Base-by-base conservation (phyloP, 345 rosid species). In the Ricinus communis region DNA sequence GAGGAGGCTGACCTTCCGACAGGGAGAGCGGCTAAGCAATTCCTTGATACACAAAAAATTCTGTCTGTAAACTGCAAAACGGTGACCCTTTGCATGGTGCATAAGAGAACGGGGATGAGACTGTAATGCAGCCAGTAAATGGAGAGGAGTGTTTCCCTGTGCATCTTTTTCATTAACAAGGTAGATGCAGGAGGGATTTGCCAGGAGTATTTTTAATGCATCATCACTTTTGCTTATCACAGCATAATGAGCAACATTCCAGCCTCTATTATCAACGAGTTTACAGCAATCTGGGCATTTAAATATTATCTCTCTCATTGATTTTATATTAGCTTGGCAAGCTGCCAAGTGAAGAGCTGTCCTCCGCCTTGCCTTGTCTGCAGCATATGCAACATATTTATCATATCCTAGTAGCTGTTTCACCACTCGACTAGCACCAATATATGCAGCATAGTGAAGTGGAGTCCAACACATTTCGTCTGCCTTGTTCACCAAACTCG, bases 261-360 rank as follows among this genome's bases (percentile, higher is more conserved):
- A 2, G 5, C 70, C 74, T 43, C 31, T 69, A 0, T 6, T 18
- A 30, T 75, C 74, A 8, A 56, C 65, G 10, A 52, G 49, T 28
- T 75, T 70, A 13, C 33, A 61, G 4, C 78, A 68, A 22, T 24
- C 27, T 25, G 78, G 70, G 33, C 65, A 75, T 1, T 14, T 5
- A 1, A 58, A 43, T 21, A 63, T 62, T 4, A 75, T 12, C 49
- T 60, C 21, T 18, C 16, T 1, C 65, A 63, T 62, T 3, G 46
- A 38, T 13, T 31, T 0, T n/a, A 4, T 15, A 1, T 18, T 15
- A n/a, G 58, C 62, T 19, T 8, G 52, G 25, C 21, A 1, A 45
- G 74, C 78, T 4, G 74, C 74, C 30, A 69, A 5, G 18, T 67
- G 78, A 62, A 75, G 73, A 21, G 74, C 36, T 28, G 69, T 69